Evolutionary conservation across 805 yeast genomes (phyloP).

Genomic region (Suhomyces tanzawaensis): DNA sequence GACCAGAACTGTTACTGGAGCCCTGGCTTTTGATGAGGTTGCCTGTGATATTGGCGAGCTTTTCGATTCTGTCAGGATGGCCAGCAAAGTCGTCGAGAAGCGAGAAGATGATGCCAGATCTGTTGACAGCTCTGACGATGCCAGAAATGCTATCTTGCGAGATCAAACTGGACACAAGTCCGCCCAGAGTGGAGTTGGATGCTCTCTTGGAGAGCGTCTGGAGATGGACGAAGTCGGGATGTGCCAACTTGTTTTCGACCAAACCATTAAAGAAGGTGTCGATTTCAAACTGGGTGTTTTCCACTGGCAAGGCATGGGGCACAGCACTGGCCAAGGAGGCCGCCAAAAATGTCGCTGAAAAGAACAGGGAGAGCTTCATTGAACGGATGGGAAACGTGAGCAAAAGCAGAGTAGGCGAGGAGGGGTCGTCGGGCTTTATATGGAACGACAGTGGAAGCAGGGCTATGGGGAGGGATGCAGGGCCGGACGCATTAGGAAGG

Average conservation of each 20-base stretch:
- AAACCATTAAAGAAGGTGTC: constrained; percentile 8
- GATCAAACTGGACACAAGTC: not conserved
- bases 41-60: constrained; percentile 33
- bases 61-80: constrained; percentile 24
- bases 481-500: too few relatives aligned
- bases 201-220: constrained; percentile 18
- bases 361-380: constrained; percentile 14
- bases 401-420: not conserved
- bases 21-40: constrained; percentile 10
- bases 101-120: constrained; percentile 32
- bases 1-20: constrained; percentile 1
- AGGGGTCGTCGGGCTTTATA: not conserved
- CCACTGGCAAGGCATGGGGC: constrained; percentile 21
- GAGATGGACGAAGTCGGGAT: not conserved
- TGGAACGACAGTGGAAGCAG: not conserved
- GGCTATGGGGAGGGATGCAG: too few relatives aligned
- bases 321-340: constrained; percentile 16
- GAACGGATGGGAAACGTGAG: not conserved
- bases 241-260: not conserved
- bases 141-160: constrained; percentile 20
- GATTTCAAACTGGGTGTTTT: constrained; percentile 17
- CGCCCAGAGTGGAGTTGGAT: not conserved
- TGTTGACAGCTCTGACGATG: constrained; percentile 25
- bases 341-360: constrained; percentile 9
- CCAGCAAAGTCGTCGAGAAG: constrained; percentile 36